These are phyloP conservation scores for Cordyceps javanica DNA, from an alignment of 2,329 filamentous ascomycete genomes.

Conservation along the genomic window DNA sequence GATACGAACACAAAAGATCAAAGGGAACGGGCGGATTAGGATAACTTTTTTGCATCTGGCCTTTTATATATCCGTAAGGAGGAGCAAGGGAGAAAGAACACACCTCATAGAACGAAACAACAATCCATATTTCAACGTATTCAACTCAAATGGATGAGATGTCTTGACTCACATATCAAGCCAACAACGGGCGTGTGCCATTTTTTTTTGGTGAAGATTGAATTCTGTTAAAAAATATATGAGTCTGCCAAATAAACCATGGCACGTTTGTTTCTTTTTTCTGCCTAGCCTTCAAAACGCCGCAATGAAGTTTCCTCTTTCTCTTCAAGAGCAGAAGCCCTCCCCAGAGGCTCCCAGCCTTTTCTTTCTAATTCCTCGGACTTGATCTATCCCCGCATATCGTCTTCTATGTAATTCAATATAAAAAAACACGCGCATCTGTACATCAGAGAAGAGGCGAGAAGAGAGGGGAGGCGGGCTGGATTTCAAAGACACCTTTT, in stretches of 20 bases:
- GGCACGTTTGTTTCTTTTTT: background rate
- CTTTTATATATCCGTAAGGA: background rate
- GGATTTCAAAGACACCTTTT: background rate
- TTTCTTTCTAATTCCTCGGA: background rate
- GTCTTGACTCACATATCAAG: background rate
- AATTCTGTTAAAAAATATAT: background rate
- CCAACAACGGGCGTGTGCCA: conserved; percentile 21
- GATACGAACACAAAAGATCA: conserved; percentile 10
- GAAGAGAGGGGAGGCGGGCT: background rate
- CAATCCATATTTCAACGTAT: background rate
- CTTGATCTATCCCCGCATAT: background rate
- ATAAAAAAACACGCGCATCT: conserved; percentile 1
- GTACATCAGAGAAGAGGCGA: background rate
- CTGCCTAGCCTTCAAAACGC: conserved; percentile 8
- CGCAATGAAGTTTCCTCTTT: conserved; percentile 4
- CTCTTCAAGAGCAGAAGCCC: background rate
- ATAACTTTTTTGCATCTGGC: conserved; percentile 17
- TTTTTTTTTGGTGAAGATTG: conserved; percentile 25
- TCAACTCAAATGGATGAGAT: background rate
- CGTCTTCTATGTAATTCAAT: background rate
- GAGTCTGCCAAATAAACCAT: background rate
- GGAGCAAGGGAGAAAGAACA: background rate
- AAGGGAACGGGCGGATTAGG: conserved; percentile 26
- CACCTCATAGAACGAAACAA: conserved; percentile 7
- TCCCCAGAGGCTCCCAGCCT: background rate